Evolutionary conservation across 768 basidiomycete species (phyloP).

Genomic region (Termitomyces sp.): DNA sequence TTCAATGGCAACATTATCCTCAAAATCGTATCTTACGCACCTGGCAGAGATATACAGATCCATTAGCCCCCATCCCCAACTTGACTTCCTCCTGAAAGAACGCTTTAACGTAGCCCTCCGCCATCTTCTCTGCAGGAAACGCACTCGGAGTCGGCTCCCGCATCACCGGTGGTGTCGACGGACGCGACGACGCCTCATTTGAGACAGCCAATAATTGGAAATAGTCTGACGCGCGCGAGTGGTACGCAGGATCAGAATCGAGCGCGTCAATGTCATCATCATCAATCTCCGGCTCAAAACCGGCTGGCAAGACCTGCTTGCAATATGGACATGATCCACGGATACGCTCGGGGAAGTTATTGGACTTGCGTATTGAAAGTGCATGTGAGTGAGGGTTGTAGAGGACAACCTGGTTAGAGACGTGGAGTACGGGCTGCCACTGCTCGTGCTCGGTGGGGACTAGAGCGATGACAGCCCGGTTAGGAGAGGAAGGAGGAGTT

Average conservation of each 20-base stretch:
- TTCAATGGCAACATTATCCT: neutral
- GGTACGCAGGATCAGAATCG: constrained; percentile 37
- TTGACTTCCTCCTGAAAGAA: constrained; percentile 90
- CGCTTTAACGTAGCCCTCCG: constrained; percentile 87
- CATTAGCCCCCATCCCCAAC: constrained; percentile 94
- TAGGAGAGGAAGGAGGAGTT: constrained; percentile 16
- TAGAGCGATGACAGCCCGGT: constrained; percentile 15
- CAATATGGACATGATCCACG: constrained; percentile 68
- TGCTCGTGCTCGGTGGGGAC: constrained; percentile 23
- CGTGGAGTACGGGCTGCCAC: constrained; percentile 81
- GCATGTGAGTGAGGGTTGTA: constrained; percentile 87
- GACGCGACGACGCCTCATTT: constrained; percentile 59
- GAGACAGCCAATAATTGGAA: constrained; percentile 74
- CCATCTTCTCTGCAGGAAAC: constrained; percentile 73
- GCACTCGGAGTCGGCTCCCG: constrained; percentile 24
- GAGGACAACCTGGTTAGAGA: constrained; percentile 83
- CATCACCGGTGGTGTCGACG: constrained; percentile 36
- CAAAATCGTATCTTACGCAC: constrained; percentile 32
- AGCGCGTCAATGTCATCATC: constrained; percentile 24
- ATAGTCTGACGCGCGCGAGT: constrained; percentile 68
- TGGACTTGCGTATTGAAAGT: constrained; percentile 53
- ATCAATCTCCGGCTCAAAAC: constrained; percentile 31
- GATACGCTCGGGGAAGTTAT: constrained; percentile 14
- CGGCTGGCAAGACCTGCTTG: constrained; percentile 52
- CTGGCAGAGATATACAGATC: constrained; percentile 86